Conservation (phyloP, 495 filamentous ascomycete species). For the Trichoderma gamsii region DNA sequence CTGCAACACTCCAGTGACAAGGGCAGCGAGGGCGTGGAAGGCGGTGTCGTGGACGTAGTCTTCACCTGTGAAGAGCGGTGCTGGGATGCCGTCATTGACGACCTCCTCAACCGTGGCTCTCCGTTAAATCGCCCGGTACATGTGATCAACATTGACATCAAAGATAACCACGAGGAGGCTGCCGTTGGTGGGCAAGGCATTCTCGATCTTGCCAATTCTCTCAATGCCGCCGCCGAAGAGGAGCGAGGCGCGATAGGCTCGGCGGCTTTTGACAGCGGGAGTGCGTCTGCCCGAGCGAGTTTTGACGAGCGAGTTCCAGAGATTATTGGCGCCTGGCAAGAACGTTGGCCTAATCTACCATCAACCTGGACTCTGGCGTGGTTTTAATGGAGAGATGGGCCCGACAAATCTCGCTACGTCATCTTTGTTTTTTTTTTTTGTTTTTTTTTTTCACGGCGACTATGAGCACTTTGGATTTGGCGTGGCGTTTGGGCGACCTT, state of each 20-base stretch:
- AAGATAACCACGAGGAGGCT: constrained; percentile 96
- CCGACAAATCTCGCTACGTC: not conserved
- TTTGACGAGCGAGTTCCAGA: constrained; percentile 95
- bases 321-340: constrained; percentile 92
- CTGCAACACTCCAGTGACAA: constrained; percentile 57
- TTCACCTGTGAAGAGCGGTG: constrained; percentile 98
- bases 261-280: constrained; percentile 62
- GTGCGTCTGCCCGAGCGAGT: constrained; percentile 57
- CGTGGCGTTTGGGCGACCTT: constrained; percentile 5
- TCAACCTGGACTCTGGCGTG: constrained; percentile 92
- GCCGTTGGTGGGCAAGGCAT: constrained; percentile 86
- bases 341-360: constrained; percentile 83
- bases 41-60: constrained; percentile 87
- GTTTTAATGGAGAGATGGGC: constrained; percentile 52
- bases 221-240: constrained; percentile 75
- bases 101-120: constrained; percentile 76
- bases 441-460: constrained; percentile 14
- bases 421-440: not conserved
- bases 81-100: constrained; percentile 97
- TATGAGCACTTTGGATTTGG: not conserved
- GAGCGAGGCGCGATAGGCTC: constrained; percentile 62
- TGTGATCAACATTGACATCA: constrained; percentile 96
- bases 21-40: constrained; percentile 74
- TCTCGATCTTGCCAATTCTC: constrained; percentile 76
- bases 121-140: constrained; percentile 87